phyloP scores from a whole-genome alignment of 2,329 filamentous ascomycete genomes.

The Ophiobolus disseminans region DNA sequence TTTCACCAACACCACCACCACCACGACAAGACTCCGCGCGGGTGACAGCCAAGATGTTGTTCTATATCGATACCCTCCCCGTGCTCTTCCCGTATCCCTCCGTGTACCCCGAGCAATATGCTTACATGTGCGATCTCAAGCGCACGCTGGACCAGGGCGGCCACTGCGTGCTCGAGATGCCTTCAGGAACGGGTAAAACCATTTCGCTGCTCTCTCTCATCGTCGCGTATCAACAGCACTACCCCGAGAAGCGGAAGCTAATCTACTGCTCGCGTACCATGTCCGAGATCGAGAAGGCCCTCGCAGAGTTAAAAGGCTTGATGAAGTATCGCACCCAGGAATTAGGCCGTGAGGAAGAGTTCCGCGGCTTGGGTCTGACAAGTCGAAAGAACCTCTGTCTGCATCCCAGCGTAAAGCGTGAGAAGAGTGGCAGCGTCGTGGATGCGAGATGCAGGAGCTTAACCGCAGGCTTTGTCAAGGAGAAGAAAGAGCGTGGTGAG shows the following conservation, averaged over 20 bases:
- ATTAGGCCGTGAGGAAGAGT: constrained; percentile 90
- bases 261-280: constrained; percentile 99
- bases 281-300: constrained; percentile 98
- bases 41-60: constrained; percentile 68
- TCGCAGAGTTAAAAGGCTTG: constrained; percentile 86
- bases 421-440: constrained; percentile 93
- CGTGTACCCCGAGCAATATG: constrained; percentile 68
- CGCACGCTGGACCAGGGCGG: constrained; percentile 90
- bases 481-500: constrained; percentile 95
- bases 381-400: constrained; percentile 97
- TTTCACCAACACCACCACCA: constrained; percentile 22
- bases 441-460: constrained; percentile 95
- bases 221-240: constrained; percentile 93
- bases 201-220: constrained; percentile 94
- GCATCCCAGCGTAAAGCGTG: constrained; percentile 92
- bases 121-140: constrained; percentile 85
- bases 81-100: constrained; percentile 77
- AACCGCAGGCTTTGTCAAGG: constrained; percentile 95
- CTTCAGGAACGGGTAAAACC: constrained; percentile 97
- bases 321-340: constrained; percentile 95
- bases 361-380: constrained; percentile 87
- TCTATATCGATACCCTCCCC: constrained; percentile 76
- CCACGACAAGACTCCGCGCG: constrained; percentile 29
- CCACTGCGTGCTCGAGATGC: constrained; percentile 98
- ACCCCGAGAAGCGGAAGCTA: constrained; percentile 90